These are phyloP conservation scores for Colletotrichum scovillei DNA, from an alignment of 2,329 filamentous ascomycete species.

Conservation along the genomic window DNA sequence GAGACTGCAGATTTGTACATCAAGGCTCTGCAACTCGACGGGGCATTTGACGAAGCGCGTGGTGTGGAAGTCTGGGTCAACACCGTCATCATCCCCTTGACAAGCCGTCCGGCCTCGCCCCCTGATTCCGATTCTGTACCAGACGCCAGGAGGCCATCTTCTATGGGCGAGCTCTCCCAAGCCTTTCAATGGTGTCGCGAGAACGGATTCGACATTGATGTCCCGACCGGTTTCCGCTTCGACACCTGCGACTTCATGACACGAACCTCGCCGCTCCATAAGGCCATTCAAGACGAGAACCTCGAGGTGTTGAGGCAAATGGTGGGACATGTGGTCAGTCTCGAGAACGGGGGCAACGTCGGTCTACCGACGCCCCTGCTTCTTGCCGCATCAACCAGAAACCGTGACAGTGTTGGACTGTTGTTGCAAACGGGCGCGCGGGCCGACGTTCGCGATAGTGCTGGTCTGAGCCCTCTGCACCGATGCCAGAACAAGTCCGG, in stretches of 20 bases:
- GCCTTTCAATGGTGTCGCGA: conserved; percentile 43
- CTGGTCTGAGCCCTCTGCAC: conserved; percentile 41
- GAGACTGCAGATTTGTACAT: conserved; percentile 42
- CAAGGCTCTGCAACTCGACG: conserved; percentile 38
- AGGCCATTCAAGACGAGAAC: conserved; percentile 40
- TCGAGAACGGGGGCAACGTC: conserved; percentile 39
- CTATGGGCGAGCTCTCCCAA: conserved; percentile 31
- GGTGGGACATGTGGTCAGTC: conserved; percentile 37
- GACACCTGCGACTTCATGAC: conserved; percentile 37
- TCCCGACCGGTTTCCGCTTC: conserved; percentile 39
- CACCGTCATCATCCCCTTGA: conserved; percentile 1
- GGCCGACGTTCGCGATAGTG: conserved; percentile 41
- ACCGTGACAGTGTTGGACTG: conserved; percentile 41
- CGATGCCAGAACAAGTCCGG: conserved; percentile 40
- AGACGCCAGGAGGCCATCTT: neutral
- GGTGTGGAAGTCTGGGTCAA: conserved; percentile 42
- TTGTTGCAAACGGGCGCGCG: conserved; percentile 41
- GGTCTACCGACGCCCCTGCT: conserved; percentile 43
- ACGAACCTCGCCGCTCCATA: conserved; percentile 41
- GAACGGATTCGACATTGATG: conserved; percentile 42
- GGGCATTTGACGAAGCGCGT: conserved; percentile 41
- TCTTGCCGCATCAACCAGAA: conserved; percentile 44
- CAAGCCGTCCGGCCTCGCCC: conserved; percentile 11
- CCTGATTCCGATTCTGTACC: neutral
- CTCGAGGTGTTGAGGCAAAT: conserved; percentile 41